Evolutionary conservation across 176 grass and related monocot genomes (phyloP), one percentile per base, ranked within the genome.

Genomic region (Eremochloa ophiuroides): DNA sequence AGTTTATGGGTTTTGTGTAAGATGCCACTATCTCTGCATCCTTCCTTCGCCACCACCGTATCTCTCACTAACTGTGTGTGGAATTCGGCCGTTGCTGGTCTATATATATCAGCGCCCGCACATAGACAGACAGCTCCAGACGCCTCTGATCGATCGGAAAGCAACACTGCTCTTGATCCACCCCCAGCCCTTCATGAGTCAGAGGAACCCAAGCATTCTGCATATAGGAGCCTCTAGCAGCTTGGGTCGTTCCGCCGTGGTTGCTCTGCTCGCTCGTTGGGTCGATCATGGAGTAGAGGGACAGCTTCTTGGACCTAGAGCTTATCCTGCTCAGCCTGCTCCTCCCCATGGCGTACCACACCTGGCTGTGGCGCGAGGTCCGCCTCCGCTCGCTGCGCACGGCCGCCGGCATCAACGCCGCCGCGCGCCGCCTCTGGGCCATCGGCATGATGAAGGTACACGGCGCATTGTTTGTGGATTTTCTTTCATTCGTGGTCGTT

Each of bases 381-480:
- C 90, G 90, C 10, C 83, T 53, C 28, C 71, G 30, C 46, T 90
- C 93, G 10, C 81, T 88, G 23, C 48, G 84, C 59, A 98, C 96
- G 55, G 77, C 80, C 62, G 80, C 76, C 62, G 93, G 96, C 6
- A 84, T 98, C 77, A 93, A 93, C 91, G 83, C 93, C 5, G 88
- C 82, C 10, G 63, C 79, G 22, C 88, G 96, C 35, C 82, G 93
- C 26, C 27, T 93, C 23, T 98, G 96, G 96, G 86, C 87, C 20
- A 20, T 56, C 27, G 80, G 82, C 75, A 88, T 98, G 35, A 91
- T 93, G 62, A 94, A 97, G 93, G 93, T 92, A n/a, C n/a, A n/a
- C n/a, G n/a, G n/a, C n/a, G n/a, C n/a, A n/a, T n/a, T n/a, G n/a
- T n/a, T n/a, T n/a, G n/a, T n/a, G n/a, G n/a, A n/a, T n/a, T n/a